These are phyloP conservation scores for Mariannaea elegans DNA, from an alignment of 2,329 filamentous ascomycete species.

Conservation along the genomic window DNA sequence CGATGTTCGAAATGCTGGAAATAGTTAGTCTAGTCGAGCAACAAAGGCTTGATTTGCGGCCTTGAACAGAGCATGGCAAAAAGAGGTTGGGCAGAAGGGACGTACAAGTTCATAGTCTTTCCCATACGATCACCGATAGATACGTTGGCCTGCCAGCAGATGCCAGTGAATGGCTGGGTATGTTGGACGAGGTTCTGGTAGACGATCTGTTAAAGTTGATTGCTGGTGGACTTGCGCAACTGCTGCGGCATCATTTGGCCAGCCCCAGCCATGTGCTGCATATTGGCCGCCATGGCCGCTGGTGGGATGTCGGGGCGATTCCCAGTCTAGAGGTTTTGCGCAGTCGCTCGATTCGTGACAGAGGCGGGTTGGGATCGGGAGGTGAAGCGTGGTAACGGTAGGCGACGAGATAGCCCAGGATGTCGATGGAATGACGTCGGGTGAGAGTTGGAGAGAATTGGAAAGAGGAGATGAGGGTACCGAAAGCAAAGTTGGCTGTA, in stretches of 20 bases:
- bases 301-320: constrained; percentile 27
- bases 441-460: too few relatives aligned
- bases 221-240: constrained; percentile 43
- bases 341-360: constrained; percentile 17
- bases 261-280: constrained; percentile 63
- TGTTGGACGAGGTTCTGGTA: constrained; percentile 51
- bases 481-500: constrained; percentile 15
- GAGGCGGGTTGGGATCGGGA: constrained; percentile 4
- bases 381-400: constrained; percentile 1
- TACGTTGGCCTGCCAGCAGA: constrained; percentile 52
- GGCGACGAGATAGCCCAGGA: background rate
- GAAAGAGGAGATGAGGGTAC: constrained; percentile 9
- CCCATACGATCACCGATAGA: constrained; percentile 52
- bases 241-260: constrained; percentile 58
- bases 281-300: constrained; percentile 68
- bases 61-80: background rate
- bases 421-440: background rate
- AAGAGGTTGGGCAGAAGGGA: constrained; percentile 18
- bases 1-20: constrained; percentile 60
- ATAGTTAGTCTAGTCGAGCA: constrained; percentile 25
- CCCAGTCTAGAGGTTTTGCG: constrained; percentile 26
- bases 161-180: constrained; percentile 43
- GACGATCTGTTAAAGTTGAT: constrained; percentile 50
- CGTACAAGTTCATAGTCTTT: constrained; percentile 55
- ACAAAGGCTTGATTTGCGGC: background rate